Evolutionary conservation across 345 rosid species (phyloP).

Genomic region (Acer yangbiense): DNA sequence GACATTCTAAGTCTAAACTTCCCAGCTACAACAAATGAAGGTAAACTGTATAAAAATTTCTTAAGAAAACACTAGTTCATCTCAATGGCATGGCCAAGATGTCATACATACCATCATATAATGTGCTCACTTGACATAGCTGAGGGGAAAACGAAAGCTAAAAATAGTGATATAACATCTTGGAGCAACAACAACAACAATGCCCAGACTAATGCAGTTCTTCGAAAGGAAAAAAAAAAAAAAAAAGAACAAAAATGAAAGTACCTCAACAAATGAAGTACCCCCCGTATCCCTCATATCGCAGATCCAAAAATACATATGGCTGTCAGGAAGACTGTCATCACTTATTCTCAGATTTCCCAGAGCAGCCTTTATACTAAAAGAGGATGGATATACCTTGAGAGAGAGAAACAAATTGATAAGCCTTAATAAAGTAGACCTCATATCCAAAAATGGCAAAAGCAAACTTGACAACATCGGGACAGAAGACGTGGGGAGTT

Average conservation of each 20-base stretch:
- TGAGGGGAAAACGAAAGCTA: neutral
- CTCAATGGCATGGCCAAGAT: neutral
- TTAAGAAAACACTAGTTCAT: neutral
- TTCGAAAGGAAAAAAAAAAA: neutral
- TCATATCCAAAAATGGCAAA: slow-evolving; percentile 12
- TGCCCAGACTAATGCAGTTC: neutral
- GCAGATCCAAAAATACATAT: slow-evolving; percentile 93
- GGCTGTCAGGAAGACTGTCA: slow-evolving; percentile 79
- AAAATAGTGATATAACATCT: neutral
- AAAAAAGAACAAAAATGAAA: slow-evolving; percentile 10
- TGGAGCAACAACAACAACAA: neutral
- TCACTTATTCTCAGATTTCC: slow-evolving; percentile 97
- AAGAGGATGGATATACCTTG: slow-evolving; percentile 97
- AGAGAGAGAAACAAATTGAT: slow-evolving; percentile 20
- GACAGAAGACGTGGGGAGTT: neutral
- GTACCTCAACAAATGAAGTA: slow-evolving; percentile 95
- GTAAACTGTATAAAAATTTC: neutral
- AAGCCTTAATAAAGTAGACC: slow-evolving; percentile 17
- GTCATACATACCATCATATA: neutral
- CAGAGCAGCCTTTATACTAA: slow-evolving; percentile 81
- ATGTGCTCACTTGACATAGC: neutral
- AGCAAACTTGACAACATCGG: slow-evolving; percentile 5
- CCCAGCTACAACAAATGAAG: neutral
- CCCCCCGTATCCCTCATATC: slow-evolving; percentile 99
- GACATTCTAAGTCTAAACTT: neutral